Evolutionary conservation across 768 basidiomycete genomes (phyloP).

Genomic region (Mycena galopus): DNA sequence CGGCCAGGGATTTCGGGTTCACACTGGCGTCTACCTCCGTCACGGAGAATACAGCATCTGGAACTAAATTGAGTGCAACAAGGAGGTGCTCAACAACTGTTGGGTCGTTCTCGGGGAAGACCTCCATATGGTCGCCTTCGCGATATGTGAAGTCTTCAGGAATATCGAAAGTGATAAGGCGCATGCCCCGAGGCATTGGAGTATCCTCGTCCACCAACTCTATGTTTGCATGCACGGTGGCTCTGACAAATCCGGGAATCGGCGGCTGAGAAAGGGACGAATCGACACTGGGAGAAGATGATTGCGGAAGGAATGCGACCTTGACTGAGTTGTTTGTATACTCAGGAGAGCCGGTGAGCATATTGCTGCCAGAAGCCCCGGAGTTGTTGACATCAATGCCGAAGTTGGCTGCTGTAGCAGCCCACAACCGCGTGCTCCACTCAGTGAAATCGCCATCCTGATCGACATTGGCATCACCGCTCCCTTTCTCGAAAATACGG

Average conservation of each 20-base stretch:
- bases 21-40: slow-evolving; percentile 8
- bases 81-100: slow-evolving; percentile 28
- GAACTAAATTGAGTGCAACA: slow-evolving; percentile 23
- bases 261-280: slow-evolving; percentile 14
- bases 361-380: neutral
- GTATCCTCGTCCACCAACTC: slow-evolving; percentile 30
- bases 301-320: slow-evolving; percentile 15
- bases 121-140: slow-evolving; percentile 33
- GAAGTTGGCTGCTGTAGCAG: slow-evolving; percentile 31
- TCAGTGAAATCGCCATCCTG: slow-evolving; percentile 32
- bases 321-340: slow-evolving; percentile 16
- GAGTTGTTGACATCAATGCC: slow-evolving; percentile 21
- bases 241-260: slow-evolving; percentile 16
- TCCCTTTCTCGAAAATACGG: slow-evolving; percentile 34
- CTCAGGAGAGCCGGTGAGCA: slow-evolving; percentile 13
- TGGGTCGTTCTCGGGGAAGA: slow-evolving; percentile 30
- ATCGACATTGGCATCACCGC: slow-evolving; percentile 29
- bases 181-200: slow-evolving; percentile 27
- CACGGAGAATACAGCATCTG: slow-evolving; percentile 31
- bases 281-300: neutral
- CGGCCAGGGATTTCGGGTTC: slow-evolving; percentile 26
- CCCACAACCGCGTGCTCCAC: slow-evolving; percentile 31
- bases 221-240: slow-evolving; percentile 13
- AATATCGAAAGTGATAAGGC: slow-evolving; percentile 24
- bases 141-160: slow-evolving; percentile 28